A percentile compares a stretch with the other conserved stretches of the same genome.
These are phyloP conservation scores for Pistacia integerrima DNA, from an alignment of 345 rosid species.

Conservation along the genomic window DNA sequence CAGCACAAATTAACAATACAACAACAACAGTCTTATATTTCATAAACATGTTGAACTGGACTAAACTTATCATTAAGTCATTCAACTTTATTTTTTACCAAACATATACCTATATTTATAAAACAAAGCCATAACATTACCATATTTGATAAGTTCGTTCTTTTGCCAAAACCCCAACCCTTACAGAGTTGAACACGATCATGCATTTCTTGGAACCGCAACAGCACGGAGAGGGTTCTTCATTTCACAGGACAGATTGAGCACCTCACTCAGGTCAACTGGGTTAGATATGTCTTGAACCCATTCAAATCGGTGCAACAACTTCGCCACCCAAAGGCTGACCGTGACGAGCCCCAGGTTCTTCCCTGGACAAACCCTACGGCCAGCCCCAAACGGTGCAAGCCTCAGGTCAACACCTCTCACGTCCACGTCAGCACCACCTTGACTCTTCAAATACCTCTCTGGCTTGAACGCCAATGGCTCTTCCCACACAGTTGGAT, in stretches of 20 bases:
- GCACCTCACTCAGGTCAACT: conserved; percentile 41
- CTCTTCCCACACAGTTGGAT: conserved; percentile 46
- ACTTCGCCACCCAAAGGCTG: conserved; percentile 48
- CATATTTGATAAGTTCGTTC: background rate
- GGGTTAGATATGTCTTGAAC: conserved; percentile 29
- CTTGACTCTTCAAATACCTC: conserved; percentile 35
- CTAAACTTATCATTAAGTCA: background rate
- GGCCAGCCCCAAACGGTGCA: conserved; percentile 65
- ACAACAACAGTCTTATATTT: background rate
- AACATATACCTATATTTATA: background rate
- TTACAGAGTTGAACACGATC: background rate
- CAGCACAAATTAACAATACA: background rate
- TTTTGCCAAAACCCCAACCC: conserved; percentile 2
- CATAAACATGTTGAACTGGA: no score
- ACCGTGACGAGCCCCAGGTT: conserved; percentile 46
- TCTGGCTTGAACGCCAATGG: conserved; percentile 41
- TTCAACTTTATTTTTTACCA: background rate
- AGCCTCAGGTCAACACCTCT: conserved; percentile 48
- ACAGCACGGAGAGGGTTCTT: conserved; percentile 42
- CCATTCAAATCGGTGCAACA: conserved; percentile 51
- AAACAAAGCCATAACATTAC: background rate
- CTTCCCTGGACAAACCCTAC: conserved; percentile 62
- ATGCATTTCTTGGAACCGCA: conserved; percentile 28
- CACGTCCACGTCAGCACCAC: conserved; percentile 38
- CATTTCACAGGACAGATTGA: conserved; percentile 55